Base-by-base conservation (phyloP, 805 yeast genomes). In the Pichia pseudocactophila region DNA sequence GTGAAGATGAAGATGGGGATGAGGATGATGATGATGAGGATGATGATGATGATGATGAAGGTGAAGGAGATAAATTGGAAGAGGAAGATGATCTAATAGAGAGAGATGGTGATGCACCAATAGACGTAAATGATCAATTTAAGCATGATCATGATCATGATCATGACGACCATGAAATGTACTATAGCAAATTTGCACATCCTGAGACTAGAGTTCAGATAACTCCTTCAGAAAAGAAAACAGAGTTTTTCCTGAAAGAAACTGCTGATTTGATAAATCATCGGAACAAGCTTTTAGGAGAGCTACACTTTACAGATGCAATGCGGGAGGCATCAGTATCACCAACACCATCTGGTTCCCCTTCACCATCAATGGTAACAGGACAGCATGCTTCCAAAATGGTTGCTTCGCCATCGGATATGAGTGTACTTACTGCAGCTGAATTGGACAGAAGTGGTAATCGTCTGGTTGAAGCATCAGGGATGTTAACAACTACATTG, bases 181-280 rank as follows among this genome's bases (percentile, higher is more conserved):
- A 22, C 25, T 22, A 22, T 22, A 22, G 25, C 8, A 8, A 22
- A 6, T 22, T 22, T 8, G 8, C 5, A 8, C 25, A 22, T 22
- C 5, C 25, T 6, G 25, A 8, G 8, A 22, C 7, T 6, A 8
- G 25, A 6, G 25, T 30, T 16, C 33, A 16, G 9, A 30, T n/a
- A 30, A 30, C 33, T 7, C 35, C 19, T 32, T 32, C 35, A 32
- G 35, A 17, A n/a, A 10, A n/a, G 16, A 32, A 32, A 16, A 12
- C 16, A n/a, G 40, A 41, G 7, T 36, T 43, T 39, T 43, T 27
- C 16, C 11, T 43, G 39, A 52, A 51, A 34, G 66, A 66, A 37
- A 64, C 66, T 2, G 60, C 62, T 1, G 69, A 69, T 45, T 49
- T 74, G 27, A 61, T 73, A 7, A 74, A 70, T 42, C 61, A 71